A percentile compares a stretch with the other conserved stretches of the same genome.
Conservation (phyloP, 2,329 filamentous ascomycete genomes). For the Cercospora sp. region DNA sequence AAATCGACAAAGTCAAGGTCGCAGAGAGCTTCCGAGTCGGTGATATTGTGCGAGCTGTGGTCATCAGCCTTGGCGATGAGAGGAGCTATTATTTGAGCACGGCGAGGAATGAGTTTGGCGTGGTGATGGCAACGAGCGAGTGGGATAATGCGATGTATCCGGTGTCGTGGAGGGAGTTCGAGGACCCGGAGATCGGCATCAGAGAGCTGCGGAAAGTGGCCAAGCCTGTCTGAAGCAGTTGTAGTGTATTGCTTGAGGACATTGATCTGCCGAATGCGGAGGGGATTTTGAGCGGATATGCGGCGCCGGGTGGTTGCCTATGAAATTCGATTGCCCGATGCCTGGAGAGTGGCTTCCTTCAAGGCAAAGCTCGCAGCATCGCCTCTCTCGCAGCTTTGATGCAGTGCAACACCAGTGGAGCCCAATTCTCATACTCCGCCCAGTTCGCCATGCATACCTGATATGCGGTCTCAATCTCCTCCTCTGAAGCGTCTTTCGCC, state of each 20-base stretch:
- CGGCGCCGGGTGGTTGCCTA: not conserved
- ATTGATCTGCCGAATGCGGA: not conserved
- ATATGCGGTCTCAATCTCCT: not conserved
- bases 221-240: conserved; percentile 70
- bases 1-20: conserved; percentile 92
- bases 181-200: conserved; percentile 74
- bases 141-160: conserved; percentile 88
- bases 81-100: conserved; percentile 94
- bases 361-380: not conserved
- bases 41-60: conserved; percentile 82
- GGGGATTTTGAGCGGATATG: not conserved
- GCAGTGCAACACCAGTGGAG: not conserved
- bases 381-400: not conserved
- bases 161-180: conserved; percentile 92
- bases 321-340: not conserved
- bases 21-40: conserved; percentile 89
- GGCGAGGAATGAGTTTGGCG: conserved; percentile 84
- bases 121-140: conserved; percentile 89
- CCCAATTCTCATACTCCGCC: not conserved
- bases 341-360: not conserved
- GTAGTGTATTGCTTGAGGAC: not conserved
- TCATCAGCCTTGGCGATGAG: conserved; percentile 85
- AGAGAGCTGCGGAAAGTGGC: conserved; percentile 88
- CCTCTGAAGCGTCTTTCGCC: not conserved
- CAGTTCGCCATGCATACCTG: not conserved